Base-by-base conservation (phyloP, 106 monocot species). In the Dendrobium chrysotoxum region DNA sequence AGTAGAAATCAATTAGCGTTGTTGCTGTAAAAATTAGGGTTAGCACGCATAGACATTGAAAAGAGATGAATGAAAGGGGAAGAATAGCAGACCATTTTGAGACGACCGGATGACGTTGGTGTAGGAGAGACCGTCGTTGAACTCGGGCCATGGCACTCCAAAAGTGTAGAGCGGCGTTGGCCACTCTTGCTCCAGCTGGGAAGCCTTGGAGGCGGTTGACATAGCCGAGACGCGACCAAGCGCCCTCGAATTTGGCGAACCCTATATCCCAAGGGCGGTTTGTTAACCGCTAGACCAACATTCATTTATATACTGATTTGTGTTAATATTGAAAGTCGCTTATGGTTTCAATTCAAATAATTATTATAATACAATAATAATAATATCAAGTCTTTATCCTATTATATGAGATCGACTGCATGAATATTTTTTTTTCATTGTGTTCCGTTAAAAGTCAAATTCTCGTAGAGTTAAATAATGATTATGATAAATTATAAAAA, bases 1-100 rank as follows among this genome's bases (percentile, higher is more conserved):
- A 86, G 84, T 92, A 96, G 85, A 96, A 93, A 7, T 80, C 87
- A 35, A 96, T 89, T 64, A 96, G 82, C 30, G 88, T 89, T n/a
- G 23, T 8, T 75, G 25, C 88, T 87, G 81, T 57, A 11, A 57
- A 25, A 17, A 41, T 68, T 81, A 53, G 15, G 41, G 44, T 40
- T 54, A 25, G 58, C 75, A 65, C 2, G 6, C 58, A 66, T 0
- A 40, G 5, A 35, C 74, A 10, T 5, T 42, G 18, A 65, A 30
- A 41, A 20, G 40, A 47, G 6, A 38, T 66, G 40, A 28, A 57
- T 21, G 53, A 35, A 50, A 18, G 55, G 83, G 68, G 73, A 44
- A 44, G 30, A 80, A 55, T 38, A 25, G 18, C 7, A 23, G 68
- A 90, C 90, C 87, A 44, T 78, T 18, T 53, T 76, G 28, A 0